Evolutionary conservation across 2,329 filamentous ascomycete genomes (phyloP).

Genomic region (Fusarium heterosporum): DNA sequence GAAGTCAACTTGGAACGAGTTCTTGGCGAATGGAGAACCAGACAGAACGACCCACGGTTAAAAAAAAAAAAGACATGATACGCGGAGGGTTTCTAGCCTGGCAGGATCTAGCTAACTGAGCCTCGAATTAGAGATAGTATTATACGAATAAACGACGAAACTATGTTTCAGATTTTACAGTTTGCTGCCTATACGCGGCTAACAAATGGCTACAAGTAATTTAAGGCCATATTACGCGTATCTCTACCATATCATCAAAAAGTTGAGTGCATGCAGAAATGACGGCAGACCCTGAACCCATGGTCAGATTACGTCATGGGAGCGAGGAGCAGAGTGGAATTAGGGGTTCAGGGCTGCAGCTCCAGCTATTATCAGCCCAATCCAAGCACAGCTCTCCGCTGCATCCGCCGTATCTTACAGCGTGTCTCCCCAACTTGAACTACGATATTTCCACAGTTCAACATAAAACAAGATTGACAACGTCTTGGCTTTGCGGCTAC

Average conservation of each 20-base stretch:
- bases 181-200: background rate
- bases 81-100: too few relatives aligned
- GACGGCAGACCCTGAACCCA: conserved; percentile 16
- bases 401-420: conserved; percentile 5
- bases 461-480: conserved; percentile 27
- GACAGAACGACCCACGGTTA: too few relatives aligned
- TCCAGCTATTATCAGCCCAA: conserved; percentile 17
- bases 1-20: too few relatives aligned
- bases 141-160: background rate
- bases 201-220: background rate
- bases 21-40: too few relatives aligned
- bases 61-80: too few relatives aligned
- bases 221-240: background rate
- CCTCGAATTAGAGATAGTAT: background rate
- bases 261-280: conserved; percentile 31
- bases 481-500: conserved; percentile 29
- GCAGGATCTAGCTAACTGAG: background rate
- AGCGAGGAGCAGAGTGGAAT: background rate
- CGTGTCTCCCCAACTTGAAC: background rate
- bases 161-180: background rate
- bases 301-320: conserved; percentile 28
- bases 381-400: conserved; percentile 2
- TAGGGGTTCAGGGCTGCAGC: conserved; percentile 17
- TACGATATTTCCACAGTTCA: background rate
- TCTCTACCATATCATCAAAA: background rate